Evolutionary conservation across 371 early-diverging fungal genomes (phyloP), one percentile per base, ranked within the genome.

Genomic region (Mortierella sp.): DNA sequence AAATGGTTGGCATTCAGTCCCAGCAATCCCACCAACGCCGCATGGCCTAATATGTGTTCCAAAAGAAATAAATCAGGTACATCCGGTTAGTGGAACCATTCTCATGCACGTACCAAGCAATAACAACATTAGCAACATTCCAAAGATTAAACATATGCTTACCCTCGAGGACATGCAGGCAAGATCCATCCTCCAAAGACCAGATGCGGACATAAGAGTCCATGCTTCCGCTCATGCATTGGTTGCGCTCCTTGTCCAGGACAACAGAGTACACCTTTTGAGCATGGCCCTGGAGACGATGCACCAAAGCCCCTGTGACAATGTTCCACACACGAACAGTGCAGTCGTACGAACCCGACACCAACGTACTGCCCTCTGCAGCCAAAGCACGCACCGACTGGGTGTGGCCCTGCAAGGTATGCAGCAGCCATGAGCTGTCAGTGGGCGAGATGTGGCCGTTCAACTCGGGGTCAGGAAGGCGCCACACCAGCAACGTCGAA

Each of bases 131-230:
- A n/a, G 22, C 19, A 5, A 16, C 61, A 61, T 61, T 37, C 61
- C 19, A 37, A 19, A 19, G 31, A 13, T 43, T 4, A n/a, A 40
- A 47, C 31, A 72, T 29, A 67, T 39, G 66, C 67, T 69, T 86
- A 91, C 92, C 95, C 77, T 93, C 93, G 19, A 96, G 88, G 14
- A 91, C 90, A 65, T 92, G 90, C 66, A 97, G 85, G 64, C 92
- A 92, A 1, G 87, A 86, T n/a, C 99, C 98, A 19, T 95, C 93
- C 48, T 90, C 90, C 34, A 96, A 88, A 79, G 95, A 93, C 99
- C 99, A 99, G 40, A 99, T 95, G 40, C 95, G 90, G n/a, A 98
- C 97, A 41, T 93, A 92, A 0, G 97, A 93, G 87, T 99, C 99
- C 94, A 99, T 95, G 77, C 97, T 96, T 50, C 99, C 99, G 73